phyloP scores from a whole-genome alignment of 805 yeast genomes.

The Candida jianshihensis region DNA sequence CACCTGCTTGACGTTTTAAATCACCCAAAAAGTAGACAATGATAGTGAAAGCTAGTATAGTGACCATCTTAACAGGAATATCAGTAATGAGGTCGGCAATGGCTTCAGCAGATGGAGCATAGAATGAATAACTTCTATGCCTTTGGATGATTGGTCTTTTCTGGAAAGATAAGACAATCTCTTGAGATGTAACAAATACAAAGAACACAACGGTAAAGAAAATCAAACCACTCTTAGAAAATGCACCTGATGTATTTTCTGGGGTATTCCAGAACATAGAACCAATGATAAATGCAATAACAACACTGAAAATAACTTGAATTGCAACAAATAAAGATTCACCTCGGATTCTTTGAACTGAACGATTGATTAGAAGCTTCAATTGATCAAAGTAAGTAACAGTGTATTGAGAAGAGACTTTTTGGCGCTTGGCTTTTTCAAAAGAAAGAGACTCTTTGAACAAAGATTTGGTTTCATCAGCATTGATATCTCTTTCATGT shows the following conservation, averaged over 20 bases:
- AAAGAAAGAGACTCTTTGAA: constrained; percentile 22
- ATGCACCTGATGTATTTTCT: constrained; percentile 45
- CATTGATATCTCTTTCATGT: constrained; percentile 24
- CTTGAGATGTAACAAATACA: constrained; percentile 40
- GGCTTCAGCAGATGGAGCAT: constrained; percentile 69
- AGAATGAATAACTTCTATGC: constrained; percentile 63
- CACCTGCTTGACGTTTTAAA: constrained; percentile 39
- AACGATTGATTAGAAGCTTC: constrained; percentile 38
- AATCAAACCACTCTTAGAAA: constrained; percentile 54
- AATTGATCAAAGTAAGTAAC: constrained; percentile 37
- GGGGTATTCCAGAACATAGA: constrained; percentile 53
- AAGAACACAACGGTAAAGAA: constrained; percentile 57
- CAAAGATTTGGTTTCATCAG: constrained; percentile 26
- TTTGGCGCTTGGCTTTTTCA: constrained; percentile 24
- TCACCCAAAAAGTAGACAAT: constrained; percentile 50
- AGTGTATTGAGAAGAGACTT: constrained; percentile 34
- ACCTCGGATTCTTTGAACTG: constrained; percentile 46
- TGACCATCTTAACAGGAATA: constrained; percentile 49
- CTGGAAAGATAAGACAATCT: constrained; percentile 35
- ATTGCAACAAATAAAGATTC: constrained; percentile 41
- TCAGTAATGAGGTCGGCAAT: constrained; percentile 52
- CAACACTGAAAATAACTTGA: constrained; percentile 23
- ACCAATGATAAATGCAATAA: constrained; percentile 54
- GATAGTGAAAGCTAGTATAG: constrained; percentile 37
- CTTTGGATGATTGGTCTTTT: constrained; percentile 56